Conservation (phyloP, 495 filamentous ascomycete species). For the Astrocystis sublimbata region DNA sequence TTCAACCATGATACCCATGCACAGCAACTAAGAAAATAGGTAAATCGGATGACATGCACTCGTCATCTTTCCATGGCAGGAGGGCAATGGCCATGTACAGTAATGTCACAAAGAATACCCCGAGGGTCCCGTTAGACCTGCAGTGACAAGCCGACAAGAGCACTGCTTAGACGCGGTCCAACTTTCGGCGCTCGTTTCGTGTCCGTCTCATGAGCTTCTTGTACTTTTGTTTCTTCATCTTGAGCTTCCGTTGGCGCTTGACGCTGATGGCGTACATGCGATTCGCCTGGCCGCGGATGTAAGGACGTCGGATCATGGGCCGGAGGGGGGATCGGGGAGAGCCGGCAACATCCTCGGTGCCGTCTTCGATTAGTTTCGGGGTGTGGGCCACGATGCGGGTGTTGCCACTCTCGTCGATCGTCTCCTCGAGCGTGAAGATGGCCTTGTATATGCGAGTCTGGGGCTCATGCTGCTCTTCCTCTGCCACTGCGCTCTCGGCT, state of each 20-base stretch:
- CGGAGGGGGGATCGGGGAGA: constrained; percentile 49
- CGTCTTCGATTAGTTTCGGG: constrained; percentile 49
- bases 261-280: constrained; percentile 75
- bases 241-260: constrained; percentile 80
- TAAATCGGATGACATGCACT: background rate
- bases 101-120: background rate
- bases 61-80: background rate
- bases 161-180: constrained; percentile 61
- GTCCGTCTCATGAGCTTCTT: constrained; percentile 98
- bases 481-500: constrained; percentile 32
- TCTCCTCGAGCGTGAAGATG: constrained; percentile 79
- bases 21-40: background rate
- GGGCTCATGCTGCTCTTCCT: constrained; percentile 37
- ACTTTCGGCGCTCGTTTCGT: constrained; percentile 81
- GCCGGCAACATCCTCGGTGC: constrained; percentile 13
- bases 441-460: constrained; percentile 71
- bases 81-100: constrained; percentile 14
- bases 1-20: background rate
- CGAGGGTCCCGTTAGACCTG: background rate
- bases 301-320: constrained; percentile 53
- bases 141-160: background rate
- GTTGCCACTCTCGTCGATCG: constrained; percentile 66
- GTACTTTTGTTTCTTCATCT: constrained; percentile 99
- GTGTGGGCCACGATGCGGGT: constrained; percentile 57
- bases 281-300: constrained; percentile 37